Base-by-base conservation (phyloP, 805 yeast species). In the Schizosaccharomyces pombe region DNA sequence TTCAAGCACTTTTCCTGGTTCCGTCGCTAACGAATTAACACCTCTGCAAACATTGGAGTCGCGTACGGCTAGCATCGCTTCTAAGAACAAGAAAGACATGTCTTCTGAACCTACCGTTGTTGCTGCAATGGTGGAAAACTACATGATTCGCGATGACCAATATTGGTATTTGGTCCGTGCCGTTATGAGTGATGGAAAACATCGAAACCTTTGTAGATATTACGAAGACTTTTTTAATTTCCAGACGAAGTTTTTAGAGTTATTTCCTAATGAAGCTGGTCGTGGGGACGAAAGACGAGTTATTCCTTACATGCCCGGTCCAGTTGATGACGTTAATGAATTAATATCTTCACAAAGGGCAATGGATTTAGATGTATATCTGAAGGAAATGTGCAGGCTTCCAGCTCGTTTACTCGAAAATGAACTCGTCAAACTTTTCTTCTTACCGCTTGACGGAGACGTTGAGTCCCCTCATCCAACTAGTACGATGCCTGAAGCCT, bases 161-260 rank as follows among this genome's bases (percentile, higher is more conserved):
- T 89, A 84, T 67, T 89, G 94, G 85, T 89, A 82, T 26, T 74
- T 84, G 56, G 75, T 89, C 3, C 70, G 74, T 33, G 85, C 82
- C 28, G 72, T 75, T 56, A 67, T 85, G 59, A 73, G 80, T 16
- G 77, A 79, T 63, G 91, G 89, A n/a, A 72, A 73, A 54, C 65
- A 67, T 22, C 73, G 95, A 56, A 76, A 78, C 57, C 70, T 91
- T 58, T 85, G 91, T 66, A 74, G 98, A 57, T 87, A 75, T 67
- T 91, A 91, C 67, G 95, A 89, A 65, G 98, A 91, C 68, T 91
- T 91, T 64, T 91, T 87, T 66, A 94, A 91, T 64, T 76, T 87
- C 64, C 98, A 91, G 65, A 86, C 86, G 54, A 77, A 74, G 58
- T 70, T 91, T 53, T 71, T 89, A 53, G 91, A 82, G 61, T 72